A percentile compares a stretch with the other conserved stretches of the same genome.
Evolutionary conservation across 371 early-diverging fungal genomes (phyloP).

Genomic region (Gilbertella persicaria): DNA sequence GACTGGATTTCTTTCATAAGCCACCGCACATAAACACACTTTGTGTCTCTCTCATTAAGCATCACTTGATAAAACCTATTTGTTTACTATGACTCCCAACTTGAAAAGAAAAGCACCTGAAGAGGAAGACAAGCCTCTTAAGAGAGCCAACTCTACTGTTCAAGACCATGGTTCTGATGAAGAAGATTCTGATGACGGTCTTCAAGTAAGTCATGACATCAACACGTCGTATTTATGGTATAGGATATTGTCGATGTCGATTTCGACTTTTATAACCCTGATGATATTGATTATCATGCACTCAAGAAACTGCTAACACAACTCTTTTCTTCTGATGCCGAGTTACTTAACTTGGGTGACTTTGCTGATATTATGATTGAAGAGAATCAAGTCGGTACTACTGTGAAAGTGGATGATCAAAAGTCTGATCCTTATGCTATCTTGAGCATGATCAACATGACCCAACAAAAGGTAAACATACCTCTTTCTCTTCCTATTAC

Average conservation of each 20-base stretch:
- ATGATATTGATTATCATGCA: conserved; percentile 89
- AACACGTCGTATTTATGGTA: not conserved
- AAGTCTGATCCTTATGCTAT: conserved; percentile 91
- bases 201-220: conserved; percentile 22
- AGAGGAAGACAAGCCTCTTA: conserved; percentile 17
- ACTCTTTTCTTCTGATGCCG: conserved; percentile 81
- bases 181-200: conserved; percentile 55
- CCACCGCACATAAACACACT: too few species aligned
- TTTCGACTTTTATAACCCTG: conserved; percentile 94
- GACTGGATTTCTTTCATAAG: too few species aligned
- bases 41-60: too few species aligned
- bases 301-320: conserved; percentile 83
- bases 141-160: conserved; percentile 11
- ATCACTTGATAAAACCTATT: too few species aligned
- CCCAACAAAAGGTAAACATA: conserved; percentile 55
- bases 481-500: too few species aligned
- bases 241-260: conserved; percentile 89
- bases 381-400: conserved; percentile 84
- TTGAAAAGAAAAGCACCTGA: conserved; percentile 45
- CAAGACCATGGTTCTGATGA: conserved; percentile 32
- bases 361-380: conserved; percentile 85
- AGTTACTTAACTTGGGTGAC: conserved; percentile 69
- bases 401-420: conserved; percentile 84
- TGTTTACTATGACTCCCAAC: conserved; percentile 20
- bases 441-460: conserved; percentile 77